Evolutionary conservation across 208 protist genomes (phyloP), one percentile per base, ranked within the genome.

Genomic region (Leishmania gerbilli): DNA sequence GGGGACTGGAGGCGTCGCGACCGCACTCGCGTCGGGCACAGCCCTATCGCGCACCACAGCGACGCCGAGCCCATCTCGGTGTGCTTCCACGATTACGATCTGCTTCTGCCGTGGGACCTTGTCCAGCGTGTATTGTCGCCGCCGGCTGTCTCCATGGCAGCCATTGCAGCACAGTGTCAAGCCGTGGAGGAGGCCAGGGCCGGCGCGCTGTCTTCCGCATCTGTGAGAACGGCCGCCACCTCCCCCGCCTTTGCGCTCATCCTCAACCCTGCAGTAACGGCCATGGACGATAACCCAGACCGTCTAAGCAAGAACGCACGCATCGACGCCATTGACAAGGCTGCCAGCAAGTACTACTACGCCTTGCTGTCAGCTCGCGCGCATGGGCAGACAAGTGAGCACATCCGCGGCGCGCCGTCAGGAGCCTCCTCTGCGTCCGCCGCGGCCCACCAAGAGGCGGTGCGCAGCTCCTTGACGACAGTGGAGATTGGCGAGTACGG

Each of bases 231-330:
- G 6, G 49, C 56, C n/a, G 40, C 49, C 34, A 45, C 55, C 17
- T 24, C 11, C 34, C 27, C 47, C 11, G 2, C 86, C 60, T 31
- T 92, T 58, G 75, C 88, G 49, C 74, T 95, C 55, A 77, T 95
- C n/a, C 85, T 94, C 49, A 92, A 88, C 62, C 90, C 92, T 58
- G 87, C 89, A 40, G 74, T 88, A 19, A 88, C 87, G 0, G 67
- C 75, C 1, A 9, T 80, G 34, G 79, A 79, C 9, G 78, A 90
- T 72, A 93, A 94, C 67, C 85, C 87, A 1, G 72, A 88, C 42
- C 90, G 92, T 6, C 71, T 71, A 9, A 79, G 88, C 71, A 95
- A 95, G 79, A 95, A 95, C 80, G 79, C 72, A 7, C 92, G 92
- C 37, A 80, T 95, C 40, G 92, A 93, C 65, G 86, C 82, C 6